Conservation (phyloP, 2,329 filamentous ascomycete genomes). For the Amphichorda felina region DNA sequence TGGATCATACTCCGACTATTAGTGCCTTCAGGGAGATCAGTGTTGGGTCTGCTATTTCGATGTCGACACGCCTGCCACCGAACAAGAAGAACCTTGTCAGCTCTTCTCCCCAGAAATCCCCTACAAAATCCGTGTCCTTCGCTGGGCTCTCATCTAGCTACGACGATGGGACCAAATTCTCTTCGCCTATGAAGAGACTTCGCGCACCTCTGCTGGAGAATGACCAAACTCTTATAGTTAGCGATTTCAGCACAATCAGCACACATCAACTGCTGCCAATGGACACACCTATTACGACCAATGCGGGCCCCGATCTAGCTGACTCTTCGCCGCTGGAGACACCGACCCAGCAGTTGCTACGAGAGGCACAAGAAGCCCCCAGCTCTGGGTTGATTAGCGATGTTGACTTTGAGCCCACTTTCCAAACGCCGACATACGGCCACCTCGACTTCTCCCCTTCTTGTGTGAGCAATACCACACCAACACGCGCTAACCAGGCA, state of each 20-base stretch:
- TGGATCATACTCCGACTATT: background rate
- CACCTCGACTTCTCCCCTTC: slow-evolving; percentile 3
- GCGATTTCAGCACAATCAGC: slow-evolving; percentile 2
- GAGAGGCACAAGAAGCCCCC: background rate
- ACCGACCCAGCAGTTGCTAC: slow-evolving; percentile 1
- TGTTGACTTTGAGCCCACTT: background rate
- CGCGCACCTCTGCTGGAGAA: too few relatives aligned
- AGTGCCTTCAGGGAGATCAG: background rate
- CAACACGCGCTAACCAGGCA: background rate
- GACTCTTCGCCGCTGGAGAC: background rate
- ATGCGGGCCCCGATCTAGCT: background rate
- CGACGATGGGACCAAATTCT: too few relatives aligned
- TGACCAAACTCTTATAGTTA: slow-evolving; percentile 5
- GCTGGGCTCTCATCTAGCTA: too few relatives aligned
- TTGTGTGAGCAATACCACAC: background rate
- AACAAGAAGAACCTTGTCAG: too few relatives aligned
- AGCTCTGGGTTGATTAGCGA: slow-evolving; percentile 2
- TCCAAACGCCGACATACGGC: slow-evolving; percentile 2
- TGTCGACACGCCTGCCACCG: too few relatives aligned
- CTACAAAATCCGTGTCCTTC: too few relatives aligned
- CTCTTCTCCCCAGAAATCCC: too few relatives aligned
- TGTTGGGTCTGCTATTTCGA: too few relatives aligned
- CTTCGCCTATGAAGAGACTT: too few relatives aligned
- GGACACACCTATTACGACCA: background rate
- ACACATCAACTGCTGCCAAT: background rate